Evolutionary conservation across 139 green algal genomes (phyloP), one percentile per base, ranked within the genome.

Genomic region (Yamagishiella unicocca): DNA sequence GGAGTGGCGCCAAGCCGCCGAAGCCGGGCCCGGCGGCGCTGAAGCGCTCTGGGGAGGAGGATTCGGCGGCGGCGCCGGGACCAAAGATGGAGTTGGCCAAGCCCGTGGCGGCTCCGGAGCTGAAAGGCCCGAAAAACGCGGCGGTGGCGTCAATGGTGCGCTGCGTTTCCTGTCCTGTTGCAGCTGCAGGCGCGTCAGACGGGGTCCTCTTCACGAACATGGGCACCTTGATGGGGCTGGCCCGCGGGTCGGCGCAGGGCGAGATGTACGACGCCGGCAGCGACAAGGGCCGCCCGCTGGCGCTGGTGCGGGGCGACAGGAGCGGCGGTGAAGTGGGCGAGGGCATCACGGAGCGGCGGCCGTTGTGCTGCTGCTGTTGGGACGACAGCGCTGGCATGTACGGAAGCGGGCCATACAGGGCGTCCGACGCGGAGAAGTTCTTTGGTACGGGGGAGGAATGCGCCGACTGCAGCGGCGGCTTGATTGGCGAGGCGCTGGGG

Each of bases 201-300:
- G 64, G 64, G 12, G 64, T 73, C n/a, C 64, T n/a, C 64, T 73
- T 73, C 64, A 73, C 27, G 33, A 31, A 9, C 10, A 64, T 58
- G 6, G 62, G 25, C 9, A 85, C 29, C 58, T 85, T 85, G 58
- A 85, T 85, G 40, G 78, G 78, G 42, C 38, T 75, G 58, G 58
- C 78, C 24, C 58, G 78, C 5, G 78, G 78, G 58, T 85, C 78
- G 24, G 78, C 78, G 5, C 58, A 37, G 21, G 78, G 61, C 0
- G 78, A 85, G 10, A 74, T 45, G 78, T 85, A 85, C 19, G 78
- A 27, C 3, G 78, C 55, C 4, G 54, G 25, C 1, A 37, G 53
- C 25, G 54, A 83, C 10, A 31, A 21, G 0, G 75, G 75, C 27
- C 27, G n/a, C 21, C 70, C 70, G 70, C 70, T 35, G 70, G 70